A percentile compares a stretch with the other conserved stretches of the same genome.
phyloP scores from a whole-genome alignment of 345 rosid genomes.

The Cardiospermum halicacabum region DNA sequence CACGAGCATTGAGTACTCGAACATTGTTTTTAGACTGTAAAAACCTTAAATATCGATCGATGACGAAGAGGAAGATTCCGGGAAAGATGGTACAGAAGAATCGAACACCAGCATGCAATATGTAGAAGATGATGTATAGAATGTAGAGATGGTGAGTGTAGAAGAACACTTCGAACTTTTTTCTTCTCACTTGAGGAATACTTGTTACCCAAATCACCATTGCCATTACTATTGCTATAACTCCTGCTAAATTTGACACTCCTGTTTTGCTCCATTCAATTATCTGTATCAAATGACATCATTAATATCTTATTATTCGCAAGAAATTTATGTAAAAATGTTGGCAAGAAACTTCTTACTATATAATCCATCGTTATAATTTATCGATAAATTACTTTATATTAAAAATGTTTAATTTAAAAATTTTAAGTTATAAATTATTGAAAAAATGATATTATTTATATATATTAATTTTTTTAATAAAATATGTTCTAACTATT shows the following conservation, averaged over 20 bases:
- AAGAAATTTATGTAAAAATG: too few relatives aligned
- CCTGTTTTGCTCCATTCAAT: conserved; percentile 37
- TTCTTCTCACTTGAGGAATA: conserved; percentile 31
- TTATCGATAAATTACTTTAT: too few relatives aligned
- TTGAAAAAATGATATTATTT: too few relatives aligned
- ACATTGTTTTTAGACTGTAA: conserved; percentile 39
- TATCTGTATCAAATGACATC: conserved; percentile 21
- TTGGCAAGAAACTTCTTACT: too few relatives aligned
- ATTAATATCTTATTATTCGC: too few relatives aligned
- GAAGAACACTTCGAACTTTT: conserved; percentile 41
- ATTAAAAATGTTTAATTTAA: too few relatives aligned
- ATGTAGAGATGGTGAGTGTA: conserved; percentile 53
- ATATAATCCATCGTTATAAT: too few relatives aligned
- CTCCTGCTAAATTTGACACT: conserved; percentile 37
- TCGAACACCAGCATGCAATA: conserved; percentile 42
- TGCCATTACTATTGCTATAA: conserved; percentile 36
- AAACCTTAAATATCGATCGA: conserved; percentile 47
- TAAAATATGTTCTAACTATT: too few relatives aligned
- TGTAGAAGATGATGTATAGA: conserved; percentile 37
- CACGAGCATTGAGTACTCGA: conserved; percentile 35
- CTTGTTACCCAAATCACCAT: conserved; percentile 43
- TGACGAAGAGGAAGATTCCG: conserved; percentile 34
- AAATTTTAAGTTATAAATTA: too few relatives aligned
- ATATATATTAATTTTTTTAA: too few relatives aligned
- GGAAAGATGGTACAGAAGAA: conserved; percentile 34